These are phyloP conservation scores for Sporisorium exsertum DNA, from an alignment of 1,284 basidiomycete species.

Conservation along the genomic window DNA sequence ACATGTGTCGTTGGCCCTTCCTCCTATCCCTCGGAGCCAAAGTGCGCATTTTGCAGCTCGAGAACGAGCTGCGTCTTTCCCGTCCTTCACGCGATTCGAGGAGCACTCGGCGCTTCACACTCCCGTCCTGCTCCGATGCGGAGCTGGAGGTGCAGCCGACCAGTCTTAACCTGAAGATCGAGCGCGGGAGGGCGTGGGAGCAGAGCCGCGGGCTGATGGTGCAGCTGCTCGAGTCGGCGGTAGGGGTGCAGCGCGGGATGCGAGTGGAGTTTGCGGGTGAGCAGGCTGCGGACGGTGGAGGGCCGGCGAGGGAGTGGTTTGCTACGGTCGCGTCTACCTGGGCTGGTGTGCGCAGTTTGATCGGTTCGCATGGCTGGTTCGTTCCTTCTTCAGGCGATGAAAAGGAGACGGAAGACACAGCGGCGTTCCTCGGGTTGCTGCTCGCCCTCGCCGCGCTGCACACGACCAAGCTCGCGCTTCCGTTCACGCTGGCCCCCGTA, in stretches of 20 bases:
- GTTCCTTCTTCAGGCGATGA: neutral
- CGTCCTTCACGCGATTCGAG: neutral
- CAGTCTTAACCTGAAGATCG: constrained; percentile 25
- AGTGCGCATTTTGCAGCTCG: constrained; percentile 48
- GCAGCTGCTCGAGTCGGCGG: constrained; percentile 28
- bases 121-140: constrained; percentile 3
- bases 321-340: constrained; percentile 38
- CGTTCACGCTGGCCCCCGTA: constrained; percentile 30
- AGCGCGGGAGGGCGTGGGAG: constrained; percentile 20
- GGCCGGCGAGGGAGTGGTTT: constrained; percentile 58
- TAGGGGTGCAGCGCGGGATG: constrained; percentile 23
- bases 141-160: constrained; percentile 23
- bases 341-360: neutral
- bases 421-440: constrained; percentile 44
- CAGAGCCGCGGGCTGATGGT: constrained; percentile 30
- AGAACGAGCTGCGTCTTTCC: constrained; percentile 43
- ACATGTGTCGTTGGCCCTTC: constrained; percentile 36
- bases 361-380: constrained; percentile 33
- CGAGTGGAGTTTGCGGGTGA: constrained; percentile 52
- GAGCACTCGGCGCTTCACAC: neutral
- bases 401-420: constrained; percentile 7
- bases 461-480: constrained; percentile 46
- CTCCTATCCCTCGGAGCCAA: constrained; percentile 53
- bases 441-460: constrained; percentile 53
- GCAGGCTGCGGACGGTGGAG: constrained; percentile 56